phyloP scores from a whole-genome alignment of 106 monocot species.

The Iris macrosiphon region DNA sequence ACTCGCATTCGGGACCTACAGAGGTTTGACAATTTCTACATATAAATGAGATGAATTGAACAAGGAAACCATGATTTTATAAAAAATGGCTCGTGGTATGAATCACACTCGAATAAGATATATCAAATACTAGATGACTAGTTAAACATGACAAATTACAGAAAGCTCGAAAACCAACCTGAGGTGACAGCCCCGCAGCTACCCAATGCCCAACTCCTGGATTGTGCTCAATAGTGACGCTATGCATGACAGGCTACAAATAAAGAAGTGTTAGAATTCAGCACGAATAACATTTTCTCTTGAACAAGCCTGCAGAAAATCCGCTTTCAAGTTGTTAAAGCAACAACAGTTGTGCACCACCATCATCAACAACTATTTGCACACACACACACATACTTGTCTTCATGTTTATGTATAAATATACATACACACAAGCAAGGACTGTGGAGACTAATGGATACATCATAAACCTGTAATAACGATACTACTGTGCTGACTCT shows the following conservation, averaged over 20 bases:
- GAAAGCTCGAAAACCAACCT: slow-evolving; percentile 33
- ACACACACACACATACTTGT: too few species aligned
- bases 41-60: background rate
- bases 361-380: too few species aligned
- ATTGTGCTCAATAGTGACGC: slow-evolving; percentile 73
- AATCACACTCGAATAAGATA: too few species aligned
- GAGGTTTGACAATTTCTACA: background rate
- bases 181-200: slow-evolving; percentile 89
- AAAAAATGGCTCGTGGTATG: background rate
- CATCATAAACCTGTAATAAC: too few species aligned
- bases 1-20: slow-evolving; percentile 63
- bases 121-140: background rate
- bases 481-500: too few species aligned
- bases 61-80: background rate
- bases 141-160: background rate
- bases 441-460: too few species aligned
- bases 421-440: too few species aligned
- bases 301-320: too few species aligned
- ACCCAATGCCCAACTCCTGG: slow-evolving; percentile 87
- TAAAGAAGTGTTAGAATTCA: slow-evolving; percentile 1
- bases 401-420: too few species aligned
- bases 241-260: slow-evolving; percentile 63
- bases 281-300: too few species aligned
- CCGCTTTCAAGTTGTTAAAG: too few species aligned
- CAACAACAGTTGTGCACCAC: too few species aligned